phyloP scores from a whole-genome alignment of 2,329 filamentous ascomycete genomes.

The Alternaria sp. region DNA sequence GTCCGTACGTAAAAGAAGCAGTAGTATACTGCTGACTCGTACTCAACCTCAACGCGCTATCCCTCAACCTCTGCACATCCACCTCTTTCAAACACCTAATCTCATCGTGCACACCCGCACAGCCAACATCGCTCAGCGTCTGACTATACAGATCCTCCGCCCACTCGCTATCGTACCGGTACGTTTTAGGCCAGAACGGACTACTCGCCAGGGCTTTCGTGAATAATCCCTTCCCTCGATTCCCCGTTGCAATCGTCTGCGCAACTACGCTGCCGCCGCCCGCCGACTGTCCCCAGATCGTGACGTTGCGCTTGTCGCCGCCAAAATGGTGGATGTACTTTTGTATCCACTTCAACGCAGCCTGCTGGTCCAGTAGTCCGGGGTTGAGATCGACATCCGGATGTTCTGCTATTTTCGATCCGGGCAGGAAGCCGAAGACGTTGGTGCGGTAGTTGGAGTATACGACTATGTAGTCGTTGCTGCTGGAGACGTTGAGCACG shows the following conservation, averaged over 20 bases:
- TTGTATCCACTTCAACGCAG: conserved; percentile 62
- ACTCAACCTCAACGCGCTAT: conserved; percentile 59
- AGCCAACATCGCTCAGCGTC: conserved; percentile 58
- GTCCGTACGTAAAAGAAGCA: conserved; percentile 65
- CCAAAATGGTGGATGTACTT: conserved; percentile 61
- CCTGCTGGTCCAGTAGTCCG: conserved; percentile 60
- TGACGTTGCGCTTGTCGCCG: conserved; percentile 60
- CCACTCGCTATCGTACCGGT: conserved; percentile 58
- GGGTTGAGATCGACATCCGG: conserved; percentile 58
- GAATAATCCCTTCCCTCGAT: conserved; percentile 56
- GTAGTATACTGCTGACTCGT: conserved; percentile 61
- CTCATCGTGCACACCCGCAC: conserved; percentile 48
- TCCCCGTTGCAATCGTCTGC: conserved; percentile 59
- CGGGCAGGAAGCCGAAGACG: conserved; percentile 63
- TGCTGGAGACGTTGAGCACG: conserved; percentile 60
- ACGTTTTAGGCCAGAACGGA: conserved; percentile 67
- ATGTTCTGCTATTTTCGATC: conserved; percentile 55
- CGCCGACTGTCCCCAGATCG: conserved; percentile 63
- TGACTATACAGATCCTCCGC: conserved; percentile 60
- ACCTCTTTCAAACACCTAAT: conserved; percentile 62
- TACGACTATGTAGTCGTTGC: conserved; percentile 60
- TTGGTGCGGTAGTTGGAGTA: conserved; percentile 65
- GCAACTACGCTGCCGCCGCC: conserved; percentile 62
- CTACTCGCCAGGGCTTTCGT: conserved; percentile 59
- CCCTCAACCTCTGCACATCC: conserved; percentile 61